A percentile compares a stretch with the other conserved stretches of the same genome.
Evolutionary conservation across 2,329 filamentous ascomycete genomes (phyloP).

Genomic region (Blastomyces parvus): DNA sequence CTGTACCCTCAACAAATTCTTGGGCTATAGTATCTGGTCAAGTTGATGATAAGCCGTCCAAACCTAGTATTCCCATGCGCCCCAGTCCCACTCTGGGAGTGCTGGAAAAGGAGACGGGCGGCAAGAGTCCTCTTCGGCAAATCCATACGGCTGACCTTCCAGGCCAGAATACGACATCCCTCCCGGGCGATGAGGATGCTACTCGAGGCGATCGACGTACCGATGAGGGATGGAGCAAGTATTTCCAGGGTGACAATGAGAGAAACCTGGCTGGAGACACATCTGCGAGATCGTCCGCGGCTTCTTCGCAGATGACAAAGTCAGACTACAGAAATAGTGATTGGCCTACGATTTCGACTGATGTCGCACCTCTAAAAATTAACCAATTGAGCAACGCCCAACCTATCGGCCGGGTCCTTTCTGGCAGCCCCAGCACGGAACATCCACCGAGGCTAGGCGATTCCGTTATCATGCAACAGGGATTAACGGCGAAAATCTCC

Average conservation of each 20-base stretch:
- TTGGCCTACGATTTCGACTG: slow-evolving; percentile 31
- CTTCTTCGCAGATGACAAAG: slow-evolving; percentile 21
- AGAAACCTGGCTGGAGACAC: slow-evolving; percentile 21
- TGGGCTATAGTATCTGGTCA: slow-evolving; percentile 34
- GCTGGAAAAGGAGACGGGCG: slow-evolving; percentile 10
- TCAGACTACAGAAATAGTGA: slow-evolving; percentile 32
- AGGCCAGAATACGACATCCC: slow-evolving; percentile 17
- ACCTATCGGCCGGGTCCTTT: slow-evolving; percentile 32
- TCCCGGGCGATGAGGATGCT: slow-evolving; percentile 12
- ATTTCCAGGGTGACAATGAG: slow-evolving; percentile 35
- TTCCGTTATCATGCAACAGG: slow-evolving; percentile 29
- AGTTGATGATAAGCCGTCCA: slow-evolving; percentile 9
- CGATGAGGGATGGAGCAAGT: slow-evolving; percentile 42
- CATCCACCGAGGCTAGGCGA: slow-evolving; percentile 23
- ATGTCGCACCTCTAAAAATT: slow-evolving; percentile 29
- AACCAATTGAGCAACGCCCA: slow-evolving; percentile 31
- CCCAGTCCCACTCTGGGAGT: neutral
- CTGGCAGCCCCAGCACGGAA: slow-evolving; percentile 37
- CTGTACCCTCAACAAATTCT: slow-evolving; percentile 34
- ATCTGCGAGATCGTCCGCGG: slow-evolving; percentile 20
- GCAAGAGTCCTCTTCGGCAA: slow-evolving; percentile 13
- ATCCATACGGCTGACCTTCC: slow-evolving; percentile 12
- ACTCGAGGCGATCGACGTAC: slow-evolving; percentile 32
- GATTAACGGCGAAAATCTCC: slow-evolving; percentile 37
- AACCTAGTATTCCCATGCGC: neutral